phyloP scores from a whole-genome alignment of 371 early-diverging fungal genomes.

The Mortierella sp. region DNA sequence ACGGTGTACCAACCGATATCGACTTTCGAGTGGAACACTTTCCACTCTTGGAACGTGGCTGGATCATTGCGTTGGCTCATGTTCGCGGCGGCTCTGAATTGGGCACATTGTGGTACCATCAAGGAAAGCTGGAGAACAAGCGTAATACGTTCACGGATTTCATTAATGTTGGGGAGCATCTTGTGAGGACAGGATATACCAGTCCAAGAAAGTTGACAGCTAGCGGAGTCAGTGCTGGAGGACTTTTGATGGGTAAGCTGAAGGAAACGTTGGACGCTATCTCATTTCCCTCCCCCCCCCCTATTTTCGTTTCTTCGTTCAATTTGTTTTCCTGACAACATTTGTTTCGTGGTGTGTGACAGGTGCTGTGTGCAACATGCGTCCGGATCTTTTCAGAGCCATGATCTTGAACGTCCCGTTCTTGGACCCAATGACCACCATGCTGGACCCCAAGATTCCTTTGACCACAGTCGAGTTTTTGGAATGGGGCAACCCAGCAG shows the following conservation, averaged over 20 bases:
- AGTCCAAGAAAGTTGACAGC: slow-evolving; percentile 65
- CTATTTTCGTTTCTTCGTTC: neutral
- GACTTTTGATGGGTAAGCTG: slow-evolving; percentile 66
- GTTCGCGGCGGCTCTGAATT: slow-evolving; percentile 90
- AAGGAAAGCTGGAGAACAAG: slow-evolving; percentile 76
- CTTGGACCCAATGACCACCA: slow-evolving; percentile 83
- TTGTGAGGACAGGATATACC: slow-evolving; percentile 65
- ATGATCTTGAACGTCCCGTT: slow-evolving; percentile 87
- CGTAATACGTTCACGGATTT: slow-evolving; percentile 78
- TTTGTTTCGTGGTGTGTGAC: slow-evolving; percentile 4
- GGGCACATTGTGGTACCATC: slow-evolving; percentile 80
- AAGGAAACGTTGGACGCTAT: neutral
- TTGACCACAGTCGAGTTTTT: slow-evolving; percentile 80
- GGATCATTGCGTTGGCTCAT: slow-evolving; percentile 86
- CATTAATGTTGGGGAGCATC: slow-evolving; percentile 71
- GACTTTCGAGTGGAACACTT: slow-evolving; percentile 84
- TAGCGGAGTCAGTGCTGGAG: slow-evolving; percentile 85
- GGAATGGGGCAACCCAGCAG: slow-evolving; percentile 89
- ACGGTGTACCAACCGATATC: slow-evolving; percentile 83
- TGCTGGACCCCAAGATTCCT: slow-evolving; percentile 81
- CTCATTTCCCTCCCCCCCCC: neutral
- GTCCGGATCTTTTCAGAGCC: slow-evolving; percentile 82
- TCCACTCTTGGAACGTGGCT: slow-evolving; percentile 81
- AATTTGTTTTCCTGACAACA: neutral
- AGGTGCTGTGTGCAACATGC: slow-evolving; percentile 75